phyloP scores from a whole-genome alignment of 306 rosid genomes.

The Dryas drummondii region DNA sequence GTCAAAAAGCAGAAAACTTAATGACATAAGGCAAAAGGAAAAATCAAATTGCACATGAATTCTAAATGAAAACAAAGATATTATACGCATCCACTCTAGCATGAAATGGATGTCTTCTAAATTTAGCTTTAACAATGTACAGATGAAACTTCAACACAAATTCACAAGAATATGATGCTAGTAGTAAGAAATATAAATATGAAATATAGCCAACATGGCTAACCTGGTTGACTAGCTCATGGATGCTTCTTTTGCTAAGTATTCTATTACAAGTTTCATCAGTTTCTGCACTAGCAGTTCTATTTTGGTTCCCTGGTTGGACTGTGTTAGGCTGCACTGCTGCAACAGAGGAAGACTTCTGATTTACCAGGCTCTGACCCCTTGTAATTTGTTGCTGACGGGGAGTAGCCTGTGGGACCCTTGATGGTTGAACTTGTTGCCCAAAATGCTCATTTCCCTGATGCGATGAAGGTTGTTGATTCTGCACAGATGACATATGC shows the following conservation, averaged over 20 bases:
- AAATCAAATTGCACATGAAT: background rate
- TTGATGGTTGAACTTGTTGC: slow-evolving; percentile 56
- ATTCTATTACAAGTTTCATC: slow-evolving; percentile 71
- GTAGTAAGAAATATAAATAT: background rate
- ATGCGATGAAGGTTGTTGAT: slow-evolving; percentile 54
- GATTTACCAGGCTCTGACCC: slow-evolving; percentile 57
- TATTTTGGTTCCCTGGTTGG: slow-evolving; percentile 52
- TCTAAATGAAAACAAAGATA: slow-evolving; percentile 7
- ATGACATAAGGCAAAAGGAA: background rate
- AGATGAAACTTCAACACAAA: background rate
- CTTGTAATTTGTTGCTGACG: slow-evolving; percentile 75
- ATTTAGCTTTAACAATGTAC: slow-evolving; percentile 3
- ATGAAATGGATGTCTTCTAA: background rate
- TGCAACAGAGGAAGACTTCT: slow-evolving; percentile 57
- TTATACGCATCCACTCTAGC: background rate
- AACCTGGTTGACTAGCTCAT: slow-evolving; percentile 83
- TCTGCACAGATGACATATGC: slow-evolving; percentile 30
- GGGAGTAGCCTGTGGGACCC: slow-evolving; percentile 53
- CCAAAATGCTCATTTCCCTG: slow-evolving; percentile 67
- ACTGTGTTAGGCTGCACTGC: slow-evolving; percentile 47
- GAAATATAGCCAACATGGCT: slow-evolving; percentile 15
- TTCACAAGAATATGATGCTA: background rate
- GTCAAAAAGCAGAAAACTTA: slow-evolving; percentile 31
- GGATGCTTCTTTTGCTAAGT: slow-evolving; percentile 92
- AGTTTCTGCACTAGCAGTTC: slow-evolving; percentile 43